Conservation (phyloP, 2,329 filamentous ascomycete genomes). For the Taxawa tesnikishii region DNA sequence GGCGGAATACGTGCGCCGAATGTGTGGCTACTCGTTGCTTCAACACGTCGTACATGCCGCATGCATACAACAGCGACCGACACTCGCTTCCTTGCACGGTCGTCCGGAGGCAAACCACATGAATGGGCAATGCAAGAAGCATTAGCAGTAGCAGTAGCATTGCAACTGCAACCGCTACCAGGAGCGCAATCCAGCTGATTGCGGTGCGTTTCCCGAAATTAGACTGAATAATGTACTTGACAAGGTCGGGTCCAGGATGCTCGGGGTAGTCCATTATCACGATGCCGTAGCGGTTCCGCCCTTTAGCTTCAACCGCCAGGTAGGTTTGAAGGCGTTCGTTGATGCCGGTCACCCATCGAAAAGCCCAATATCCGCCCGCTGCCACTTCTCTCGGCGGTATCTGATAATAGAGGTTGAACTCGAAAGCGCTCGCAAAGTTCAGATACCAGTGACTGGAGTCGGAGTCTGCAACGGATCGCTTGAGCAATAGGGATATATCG, state of each 20-base stretch:
- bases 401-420: constrained; percentile 26
- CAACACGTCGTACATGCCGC: too few species aligned
- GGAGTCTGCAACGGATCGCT: constrained; percentile 17
- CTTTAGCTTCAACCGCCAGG: constrained; percentile 11
- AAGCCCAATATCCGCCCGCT: constrained; percentile 29
- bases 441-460: constrained; percentile 24
- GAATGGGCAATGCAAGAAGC: too few species aligned
- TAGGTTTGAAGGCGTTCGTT: constrained; percentile 26
- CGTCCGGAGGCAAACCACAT: too few species aligned
- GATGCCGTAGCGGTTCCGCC: constrained; percentile 18
- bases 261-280: constrained; percentile 24
- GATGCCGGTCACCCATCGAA: constrained; percentile 32
- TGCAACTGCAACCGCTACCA: too few species aligned
- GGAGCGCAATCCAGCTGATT: too few species aligned
- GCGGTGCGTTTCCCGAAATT: too few species aligned
- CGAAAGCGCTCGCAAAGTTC: constrained; percentile 33
- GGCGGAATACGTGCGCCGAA: too few species aligned
- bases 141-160: too few species aligned
- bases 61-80: too few species aligned
- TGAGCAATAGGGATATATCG: constrained; percentile 26
- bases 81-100: too few species aligned
- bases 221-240: constrained; percentile 26
- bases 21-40: too few species aligned
- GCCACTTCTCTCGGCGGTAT: constrained; percentile 25
- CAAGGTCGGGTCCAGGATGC: constrained; percentile 26